Evolutionary conservation across 768 basidiomycete species (phyloP).

Genomic region (Auricularia cornea): DNA sequence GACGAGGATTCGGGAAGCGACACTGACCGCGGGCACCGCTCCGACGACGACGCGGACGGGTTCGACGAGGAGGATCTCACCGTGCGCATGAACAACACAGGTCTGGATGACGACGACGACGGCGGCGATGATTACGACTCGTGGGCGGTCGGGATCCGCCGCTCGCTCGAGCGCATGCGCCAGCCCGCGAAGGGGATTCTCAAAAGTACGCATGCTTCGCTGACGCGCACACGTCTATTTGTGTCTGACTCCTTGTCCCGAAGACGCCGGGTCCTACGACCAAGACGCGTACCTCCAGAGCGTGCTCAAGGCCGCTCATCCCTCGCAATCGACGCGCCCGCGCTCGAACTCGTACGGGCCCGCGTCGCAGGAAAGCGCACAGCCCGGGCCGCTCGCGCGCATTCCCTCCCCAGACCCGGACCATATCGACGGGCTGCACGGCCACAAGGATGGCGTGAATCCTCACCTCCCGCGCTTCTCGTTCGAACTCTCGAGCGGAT

Average conservation of each 20-base stretch:
- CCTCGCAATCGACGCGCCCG: conserved; percentile 34
- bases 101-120: conserved; percentile 41
- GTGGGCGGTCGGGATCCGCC: conserved; percentile 68
- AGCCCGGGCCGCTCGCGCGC: conserved; percentile 69
- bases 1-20: conserved; percentile 59
- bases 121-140: conserved; percentile 51
- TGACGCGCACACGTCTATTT: background rate
- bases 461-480: conserved; percentile 42
- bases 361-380: conserved; percentile 40
- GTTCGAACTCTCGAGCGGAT: conserved; percentile 30
- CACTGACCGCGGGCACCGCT: background rate
- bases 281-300: conserved; percentile 51
- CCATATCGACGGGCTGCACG: conserved; percentile 79
- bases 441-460: background rate
- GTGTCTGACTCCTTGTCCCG: background rate
- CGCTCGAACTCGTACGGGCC: conserved; percentile 79
- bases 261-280: conserved; percentile 62
- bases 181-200: conserved; percentile 77
- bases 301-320: conserved; percentile 27
- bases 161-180: conserved; percentile 59
- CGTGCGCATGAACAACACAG: conserved; percentile 51
- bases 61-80: conserved; percentile 62
- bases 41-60: conserved; percentile 44
- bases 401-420: conserved; percentile 80
- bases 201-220: conserved; percentile 53